phyloP scores from a whole-genome alignment of 2,329 filamentous ascomycete genomes.

The Colletotrichum sp. region DNA sequence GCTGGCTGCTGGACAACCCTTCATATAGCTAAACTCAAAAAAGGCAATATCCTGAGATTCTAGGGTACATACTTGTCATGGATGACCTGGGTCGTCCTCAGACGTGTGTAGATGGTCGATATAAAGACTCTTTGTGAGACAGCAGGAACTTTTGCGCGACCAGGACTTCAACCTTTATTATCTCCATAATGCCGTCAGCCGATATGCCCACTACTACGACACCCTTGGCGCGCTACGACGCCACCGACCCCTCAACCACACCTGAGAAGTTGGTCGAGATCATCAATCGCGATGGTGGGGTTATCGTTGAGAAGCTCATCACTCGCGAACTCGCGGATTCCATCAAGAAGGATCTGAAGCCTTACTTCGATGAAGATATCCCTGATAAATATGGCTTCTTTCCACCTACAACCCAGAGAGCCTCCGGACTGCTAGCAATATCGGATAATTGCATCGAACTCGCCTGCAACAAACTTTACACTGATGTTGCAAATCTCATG shows the following conservation, averaged over 20 bases:
- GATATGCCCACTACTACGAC: background rate
- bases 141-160: background rate
- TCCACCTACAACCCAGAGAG: conserved; percentile 41
- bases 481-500: conserved; percentile 35
- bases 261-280: conserved; percentile 24
- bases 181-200: background rate
- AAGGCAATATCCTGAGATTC: background rate
- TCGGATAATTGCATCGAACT: conserved; percentile 43
- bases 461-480: conserved; percentile 37
- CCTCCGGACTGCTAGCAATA: conserved; percentile 39
- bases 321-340: conserved; percentile 32
- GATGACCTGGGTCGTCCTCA: background rate
- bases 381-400: conserved; percentile 43
- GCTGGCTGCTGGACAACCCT: background rate
- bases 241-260: conserved; percentile 24
- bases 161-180: accelerated
- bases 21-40: background rate
- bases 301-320: conserved; percentile 41
- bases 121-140: background rate
- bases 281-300: conserved; percentile 36
- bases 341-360: conserved; percentile 40
- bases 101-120: background rate
- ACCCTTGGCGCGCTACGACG: conserved; percentile 9
- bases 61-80: background rate
- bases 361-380: conserved; percentile 39